These are phyloP conservation scores for Saussurea involucrata DNA, from an alignment of 129 eudicot species.

Conservation along the genomic window DNA sequence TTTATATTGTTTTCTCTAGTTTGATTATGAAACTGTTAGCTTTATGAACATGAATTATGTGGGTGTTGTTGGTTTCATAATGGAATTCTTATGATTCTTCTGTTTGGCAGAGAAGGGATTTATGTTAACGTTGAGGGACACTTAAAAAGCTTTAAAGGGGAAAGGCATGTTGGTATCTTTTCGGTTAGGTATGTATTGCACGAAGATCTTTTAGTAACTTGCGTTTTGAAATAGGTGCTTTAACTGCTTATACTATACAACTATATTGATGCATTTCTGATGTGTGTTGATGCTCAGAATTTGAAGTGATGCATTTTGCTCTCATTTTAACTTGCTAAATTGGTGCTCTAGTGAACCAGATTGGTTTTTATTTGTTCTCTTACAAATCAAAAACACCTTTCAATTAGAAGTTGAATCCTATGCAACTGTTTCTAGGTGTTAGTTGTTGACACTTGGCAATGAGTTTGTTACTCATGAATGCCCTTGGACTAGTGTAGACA, in stretches of 20 bases:
- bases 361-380: neutral
- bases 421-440: neutral
- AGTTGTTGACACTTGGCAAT: neutral
- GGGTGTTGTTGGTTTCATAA: neutral
- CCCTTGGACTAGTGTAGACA: neutral
- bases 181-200: constrained; percentile 61
- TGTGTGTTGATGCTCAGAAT: neutral
- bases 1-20: neutral
- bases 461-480: neutral
- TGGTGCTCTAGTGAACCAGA: neutral
- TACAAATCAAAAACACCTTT: neutral
- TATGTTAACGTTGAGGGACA: constrained; percentile 85
- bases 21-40: neutral
- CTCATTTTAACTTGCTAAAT: neutral
- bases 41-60: neutral
- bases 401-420: neutral
- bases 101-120: constrained; percentile 62
- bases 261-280: neutral
- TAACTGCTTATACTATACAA: neutral
- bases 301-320: neutral
- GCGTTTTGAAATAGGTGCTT: neutral
- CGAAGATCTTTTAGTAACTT: neutral
- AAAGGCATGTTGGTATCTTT: constrained; percentile 59
- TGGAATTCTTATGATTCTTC: neutral
- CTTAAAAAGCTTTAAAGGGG: constrained; percentile 66